Conservation (phyloP, 495 filamentous ascomycete genomes). For the Tricharina praecox region DNA sequence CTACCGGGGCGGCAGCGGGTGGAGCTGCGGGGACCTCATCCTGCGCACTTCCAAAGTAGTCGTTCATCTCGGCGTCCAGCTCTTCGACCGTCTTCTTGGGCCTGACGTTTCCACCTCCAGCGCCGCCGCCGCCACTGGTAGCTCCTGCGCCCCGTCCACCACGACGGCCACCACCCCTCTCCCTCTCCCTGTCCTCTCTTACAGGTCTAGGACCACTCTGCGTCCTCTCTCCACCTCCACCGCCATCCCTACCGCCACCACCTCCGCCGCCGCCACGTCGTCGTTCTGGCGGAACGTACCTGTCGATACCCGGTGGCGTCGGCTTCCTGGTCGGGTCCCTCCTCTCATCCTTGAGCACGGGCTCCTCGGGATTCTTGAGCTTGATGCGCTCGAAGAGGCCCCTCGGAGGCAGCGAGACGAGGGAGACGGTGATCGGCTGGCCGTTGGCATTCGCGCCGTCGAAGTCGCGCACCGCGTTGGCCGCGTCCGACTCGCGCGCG, state of each 20-base stretch:
- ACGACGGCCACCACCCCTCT: conserved; percentile 22
- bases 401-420: conserved; percentile 30
- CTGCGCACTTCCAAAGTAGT: conserved; percentile 54
- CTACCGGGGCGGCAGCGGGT: not conserved
- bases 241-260: conserved; percentile 13
- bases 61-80: conserved; percentile 87
- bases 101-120: conserved; percentile 38
- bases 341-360: conserved; percentile 7
- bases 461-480: conserved; percentile 58
- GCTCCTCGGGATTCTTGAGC: conserved; percentile 29
- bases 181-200: conserved; percentile 9
- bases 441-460: conserved; percentile 84
- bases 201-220: conserved; percentile 28
- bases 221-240: conserved; percentile 17
- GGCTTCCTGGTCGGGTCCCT: conserved; percentile 23
- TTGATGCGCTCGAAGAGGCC: conserved; percentile 47
- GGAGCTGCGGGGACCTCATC: conserved; percentile 8
- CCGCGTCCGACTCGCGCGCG: conserved; percentile 47
- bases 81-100: conserved; percentile 83
- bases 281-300: conserved; percentile 56
- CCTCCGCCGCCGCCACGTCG: conserved; percentile 30
- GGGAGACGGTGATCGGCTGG: conserved; percentile 68
- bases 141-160: conserved; percentile 27
- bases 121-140: conserved; percentile 27
- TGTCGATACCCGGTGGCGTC: conserved; percentile 47